Percentiles rank a stretch among this genome's conserved stretches.
Evolutionary conservation across 768 basidiomycete species (phyloP).

Genomic region (Phanerodontia chrysosporium): DNA sequence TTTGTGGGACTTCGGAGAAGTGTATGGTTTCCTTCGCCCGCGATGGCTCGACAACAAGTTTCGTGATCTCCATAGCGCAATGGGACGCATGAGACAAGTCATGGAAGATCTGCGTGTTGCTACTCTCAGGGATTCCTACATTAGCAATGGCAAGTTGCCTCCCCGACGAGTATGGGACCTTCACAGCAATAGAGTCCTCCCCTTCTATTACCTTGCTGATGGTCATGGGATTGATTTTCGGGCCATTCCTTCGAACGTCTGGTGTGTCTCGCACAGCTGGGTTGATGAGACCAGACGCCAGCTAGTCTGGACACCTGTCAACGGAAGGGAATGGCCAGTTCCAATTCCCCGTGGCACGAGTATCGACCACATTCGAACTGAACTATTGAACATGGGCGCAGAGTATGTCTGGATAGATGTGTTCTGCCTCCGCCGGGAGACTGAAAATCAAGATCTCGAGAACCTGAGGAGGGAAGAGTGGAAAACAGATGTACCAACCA

Average conservation of each 20-base stretch:
- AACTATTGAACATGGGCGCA: background rate
- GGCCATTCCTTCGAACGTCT: background rate
- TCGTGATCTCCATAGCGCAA: background rate
- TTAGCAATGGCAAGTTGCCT: background rate
- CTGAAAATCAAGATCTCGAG: background rate
- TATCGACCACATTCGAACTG: background rate
- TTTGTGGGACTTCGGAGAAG: background rate
- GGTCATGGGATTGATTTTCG: background rate
- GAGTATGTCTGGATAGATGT: conserved; percentile 4
- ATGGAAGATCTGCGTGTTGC: background rate
- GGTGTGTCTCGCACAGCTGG: background rate
- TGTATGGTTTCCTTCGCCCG: background rate
- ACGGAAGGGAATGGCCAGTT: background rate
- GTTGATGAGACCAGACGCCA: background rate
- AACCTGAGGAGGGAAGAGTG: background rate
- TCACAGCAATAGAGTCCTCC: background rate
- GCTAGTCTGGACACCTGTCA: background rate
- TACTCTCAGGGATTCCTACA: background rate
- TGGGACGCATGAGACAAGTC: background rate
- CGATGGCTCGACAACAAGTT: background rate
- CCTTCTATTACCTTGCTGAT: background rate
- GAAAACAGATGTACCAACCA: background rate
- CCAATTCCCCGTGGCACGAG: background rate
- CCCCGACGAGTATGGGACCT: background rate
- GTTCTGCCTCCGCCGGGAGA: background rate